These are phyloP conservation scores for Didymella pomorum DNA, from an alignment of 2,329 filamentous ascomycete species.

Conservation along the genomic window DNA sequence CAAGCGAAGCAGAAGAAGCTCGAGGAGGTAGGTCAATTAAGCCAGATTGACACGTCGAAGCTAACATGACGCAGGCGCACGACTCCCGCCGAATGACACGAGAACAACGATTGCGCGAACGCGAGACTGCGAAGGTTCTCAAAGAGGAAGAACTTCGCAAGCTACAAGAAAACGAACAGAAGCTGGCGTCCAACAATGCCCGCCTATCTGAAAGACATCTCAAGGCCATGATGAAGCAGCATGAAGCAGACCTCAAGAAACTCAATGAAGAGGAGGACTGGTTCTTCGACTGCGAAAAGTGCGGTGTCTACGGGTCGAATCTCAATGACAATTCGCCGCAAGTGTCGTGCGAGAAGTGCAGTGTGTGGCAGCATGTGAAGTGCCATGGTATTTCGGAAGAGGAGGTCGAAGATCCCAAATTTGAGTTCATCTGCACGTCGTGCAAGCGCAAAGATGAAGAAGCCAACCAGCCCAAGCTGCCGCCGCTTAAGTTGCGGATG, in stretches of 20 bases:
- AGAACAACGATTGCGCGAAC: constrained; percentile 84
- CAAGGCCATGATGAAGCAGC: constrained; percentile 82
- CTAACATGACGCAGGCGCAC: constrained; percentile 65
- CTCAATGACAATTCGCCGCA: constrained; percentile 91
- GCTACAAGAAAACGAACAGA: constrained; percentile 78
- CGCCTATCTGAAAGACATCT: constrained; percentile 80
- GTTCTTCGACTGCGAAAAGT: constrained; percentile 91
- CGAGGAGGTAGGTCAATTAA: constrained; percentile 60
- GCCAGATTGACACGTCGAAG: background rate
- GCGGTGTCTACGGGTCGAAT: constrained; percentile 87
- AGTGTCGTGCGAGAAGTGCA: constrained; percentile 92
- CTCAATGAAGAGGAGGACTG: constrained; percentile 79
- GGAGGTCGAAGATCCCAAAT: constrained; percentile 77
- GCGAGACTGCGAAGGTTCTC: constrained; percentile 80
- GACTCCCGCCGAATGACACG: constrained; percentile 82
- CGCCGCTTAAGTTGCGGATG: constrained; percentile 66
- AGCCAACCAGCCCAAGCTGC: constrained; percentile 68
- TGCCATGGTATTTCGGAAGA: constrained; percentile 82
- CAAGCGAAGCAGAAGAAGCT: constrained; percentile 69
- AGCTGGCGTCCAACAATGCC: constrained; percentile 51
- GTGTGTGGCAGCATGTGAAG: constrained; percentile 95
- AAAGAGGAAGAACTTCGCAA: constrained; percentile 85
- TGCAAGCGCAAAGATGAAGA: constrained; percentile 76
- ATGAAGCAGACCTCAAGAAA: constrained; percentile 76
- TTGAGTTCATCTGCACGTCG: constrained; percentile 82